Evolutionary conservation across 352 stramenopile species (phyloP), one percentile per base, ranked within the genome.

Genomic region (Pythium aristosporum): DNA sequence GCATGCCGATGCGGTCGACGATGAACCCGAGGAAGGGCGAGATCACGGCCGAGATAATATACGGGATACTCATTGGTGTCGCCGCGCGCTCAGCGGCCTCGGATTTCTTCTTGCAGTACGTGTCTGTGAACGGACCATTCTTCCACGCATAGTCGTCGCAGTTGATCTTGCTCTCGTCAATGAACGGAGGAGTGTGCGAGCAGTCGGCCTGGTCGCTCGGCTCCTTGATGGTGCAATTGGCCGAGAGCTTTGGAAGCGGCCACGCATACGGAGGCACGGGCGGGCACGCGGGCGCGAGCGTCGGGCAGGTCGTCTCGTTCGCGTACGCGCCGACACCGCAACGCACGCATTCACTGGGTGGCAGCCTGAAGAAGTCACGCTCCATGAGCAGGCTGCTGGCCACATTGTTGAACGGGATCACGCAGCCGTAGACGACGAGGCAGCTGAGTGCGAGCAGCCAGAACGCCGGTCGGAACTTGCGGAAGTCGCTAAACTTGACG

Each of bases 341-440:
- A 30, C 83, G 71, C 30, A 50, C 58, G 32, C 85, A 94, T 30
- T 55, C 47, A 15, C 50, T 20, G 6, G 85, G 77, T 0, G 83
- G 85, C 25, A 81, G 68, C 47, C 89, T 88, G 71, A 90, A 92
- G 47, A 91, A 97, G 61, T 97, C 88, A 23, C 91, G 77, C 50
- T 98, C 91, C 73, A 98, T 93, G 12, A 98, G 68, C 39, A 98
- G 77, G 57, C 87, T 96, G 63, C 82, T 94, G 2, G 92, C 91
- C 37, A 98, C 88, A 67, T 92, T 97, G 68, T 98, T 98, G 64
- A 98, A 98, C 25, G 94, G 93, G 20, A 98, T 87, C 11, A 98
- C 89, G 58, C 88, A 96, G 36, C 90, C 93, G 56, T 98, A 98
- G 13, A 98, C 82, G 2, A 98, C 85, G 48, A 98, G 71, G 62